Evolutionary conservation across 2,329 filamentous ascomycete genomes (phyloP), one percentile per base, ranked within the genome.

Genomic region (Clarireedia homoeocarpa): DNA sequence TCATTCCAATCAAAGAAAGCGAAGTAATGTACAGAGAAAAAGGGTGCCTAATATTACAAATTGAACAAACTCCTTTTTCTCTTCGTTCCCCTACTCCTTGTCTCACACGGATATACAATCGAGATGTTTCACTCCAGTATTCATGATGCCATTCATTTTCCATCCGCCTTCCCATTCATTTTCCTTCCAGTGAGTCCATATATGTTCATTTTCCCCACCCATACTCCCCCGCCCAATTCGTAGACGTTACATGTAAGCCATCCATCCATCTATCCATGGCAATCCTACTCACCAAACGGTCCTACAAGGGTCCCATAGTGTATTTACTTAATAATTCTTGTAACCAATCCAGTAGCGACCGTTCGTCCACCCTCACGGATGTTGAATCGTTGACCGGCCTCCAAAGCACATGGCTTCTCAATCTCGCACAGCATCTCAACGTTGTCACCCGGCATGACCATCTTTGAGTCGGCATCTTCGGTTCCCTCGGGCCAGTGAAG

Each of bases 371-470:
- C 94, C 80, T 99, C 94, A 75, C 94, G 89, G 71, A 99, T 85
- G 80, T 97, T 99, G 83, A 99, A 94, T 68, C 94, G 89, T 79
- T 96, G 90, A 66, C 94, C 92, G 61, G 83, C 77, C 78, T 99
- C 94, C 62, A 96, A 76, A 58, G 92, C 92, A 69, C 95, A 83
- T 61, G 92, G 89, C 74, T 88, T 79, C 75, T 90, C 83, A 70
- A 96, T 85, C 67, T 86, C 83, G 72, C 91, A 88, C 63, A 94
- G 77, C 91, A 99, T 96, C 81, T 99, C 94, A 65, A 96, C 84
- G 75, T 99, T 99, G 82, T 99, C 94, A 73, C 94, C 94, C 52
- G 94, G 94, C 91, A 96, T 95, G 74, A 96, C 86, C 78, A 91
- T 88, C 80, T 89, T 91, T 73, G 76, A 77, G 62, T 79, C 71